Evolutionary conservation across 768 basidiomycete genomes (phyloP).

Genomic region (Boletus tylopilopsis): DNA sequence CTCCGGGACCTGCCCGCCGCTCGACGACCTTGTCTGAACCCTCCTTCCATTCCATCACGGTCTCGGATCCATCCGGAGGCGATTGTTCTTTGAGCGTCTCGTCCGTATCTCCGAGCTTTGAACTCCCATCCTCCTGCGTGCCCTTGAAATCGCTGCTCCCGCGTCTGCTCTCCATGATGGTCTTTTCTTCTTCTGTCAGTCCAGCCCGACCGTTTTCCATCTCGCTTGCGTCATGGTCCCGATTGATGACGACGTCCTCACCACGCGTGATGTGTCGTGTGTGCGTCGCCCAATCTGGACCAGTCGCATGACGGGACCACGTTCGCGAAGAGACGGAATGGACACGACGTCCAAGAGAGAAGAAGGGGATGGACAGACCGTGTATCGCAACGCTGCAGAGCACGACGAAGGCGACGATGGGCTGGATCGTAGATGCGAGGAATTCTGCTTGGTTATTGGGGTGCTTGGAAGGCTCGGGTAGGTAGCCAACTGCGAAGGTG

Average conservation of each 20-base stretch:
- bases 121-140: slow-evolving; percentile 4
- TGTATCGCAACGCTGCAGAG: slow-evolving; percentile 85
- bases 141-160: slow-evolving; percentile 11
- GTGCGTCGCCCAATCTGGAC: slow-evolving; percentile 83
- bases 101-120: slow-evolving; percentile 14
- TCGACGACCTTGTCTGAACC: slow-evolving; percentile 68
- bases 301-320: slow-evolving; percentile 73
- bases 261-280: slow-evolving; percentile 66
- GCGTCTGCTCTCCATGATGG: slow-evolving; percentile 24
- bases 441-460: slow-evolving; percentile 58
- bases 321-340: slow-evolving; percentile 77
- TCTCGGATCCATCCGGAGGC: slow-evolving; percentile 43
- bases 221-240: slow-evolving; percentile 50
- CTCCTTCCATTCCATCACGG: slow-evolving; percentile 60
- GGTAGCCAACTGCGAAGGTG: slow-evolving; percentile 65
- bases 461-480: slow-evolving; percentile 44
- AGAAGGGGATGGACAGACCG: slow-evolving; percentile 91
- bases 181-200: slow-evolving; percentile 28
- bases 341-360: slow-evolving; percentile 89
- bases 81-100: slow-evolving; percentile 32
- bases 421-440: slow-evolving; percentile 76
- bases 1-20: slow-evolving; percentile 50
- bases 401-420: slow-evolving; percentile 94
- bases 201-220: slow-evolving; percentile 48
- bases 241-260: slow-evolving; percentile 82